phyloP scores from a whole-genome alignment of 495 filamentous ascomycete species.

The Tuber melanosporum region DNA sequence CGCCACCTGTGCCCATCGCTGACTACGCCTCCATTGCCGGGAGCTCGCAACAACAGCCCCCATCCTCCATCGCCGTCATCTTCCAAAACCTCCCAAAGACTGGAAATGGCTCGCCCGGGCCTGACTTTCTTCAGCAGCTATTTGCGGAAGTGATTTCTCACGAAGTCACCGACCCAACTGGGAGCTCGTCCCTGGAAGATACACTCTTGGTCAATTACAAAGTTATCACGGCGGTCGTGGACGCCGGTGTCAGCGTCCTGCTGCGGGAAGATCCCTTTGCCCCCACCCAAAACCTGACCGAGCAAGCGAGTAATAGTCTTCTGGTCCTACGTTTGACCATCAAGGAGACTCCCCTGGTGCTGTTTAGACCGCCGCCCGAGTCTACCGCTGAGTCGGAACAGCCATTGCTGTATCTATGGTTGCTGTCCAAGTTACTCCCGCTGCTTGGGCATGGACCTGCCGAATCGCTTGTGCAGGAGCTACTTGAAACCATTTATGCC shows the following conservation, averaged over 20 bases:
- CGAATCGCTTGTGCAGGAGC: constrained; percentile 43
- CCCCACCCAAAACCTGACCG: constrained; percentile 48
- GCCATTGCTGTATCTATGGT: constrained; percentile 72
- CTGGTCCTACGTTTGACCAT: constrained; percentile 67
- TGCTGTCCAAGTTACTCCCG: constrained; percentile 58
- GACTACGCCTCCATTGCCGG: neutral
- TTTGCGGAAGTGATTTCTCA: constrained; percentile 57
- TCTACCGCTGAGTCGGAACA: constrained; percentile 48
- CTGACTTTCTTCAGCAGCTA: constrained; percentile 57
- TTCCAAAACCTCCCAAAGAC: constrained; percentile 47
- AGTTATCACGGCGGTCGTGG: constrained; percentile 73
- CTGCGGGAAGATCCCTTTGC: constrained; percentile 57
- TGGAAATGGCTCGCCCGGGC: constrained; percentile 42
- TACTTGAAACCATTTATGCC: constrained; percentile 48
- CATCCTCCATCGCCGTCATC: constrained; percentile 51
- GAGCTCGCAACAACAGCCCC: constrained; percentile 40
- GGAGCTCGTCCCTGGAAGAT: constrained; percentile 50
- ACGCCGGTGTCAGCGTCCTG: constrained; percentile 67
- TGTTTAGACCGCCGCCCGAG: constrained; percentile 49
- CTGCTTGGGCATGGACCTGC: constrained; percentile 47
- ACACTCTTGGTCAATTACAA: constrained; percentile 69
- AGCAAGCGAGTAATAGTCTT: constrained; percentile 60
- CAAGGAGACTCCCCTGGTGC: constrained; percentile 62
- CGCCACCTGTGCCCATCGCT: constrained; percentile 13
- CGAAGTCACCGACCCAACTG: constrained; percentile 44